Evolutionary conservation across 495 filamentous ascomycete species (phyloP).

Genomic region (Penicillium canariense): DNA sequence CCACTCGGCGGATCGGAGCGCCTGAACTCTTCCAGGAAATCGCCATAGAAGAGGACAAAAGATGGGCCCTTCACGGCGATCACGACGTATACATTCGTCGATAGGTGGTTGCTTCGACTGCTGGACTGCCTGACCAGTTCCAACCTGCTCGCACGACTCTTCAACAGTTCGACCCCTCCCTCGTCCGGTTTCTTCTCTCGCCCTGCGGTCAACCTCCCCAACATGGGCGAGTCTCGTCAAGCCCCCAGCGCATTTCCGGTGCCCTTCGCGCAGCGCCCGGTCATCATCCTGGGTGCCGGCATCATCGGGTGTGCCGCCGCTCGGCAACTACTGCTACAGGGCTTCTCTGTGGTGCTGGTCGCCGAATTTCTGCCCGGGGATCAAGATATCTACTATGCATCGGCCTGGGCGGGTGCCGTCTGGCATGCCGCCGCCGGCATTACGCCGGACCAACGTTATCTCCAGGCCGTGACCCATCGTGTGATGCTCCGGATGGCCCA

Average conservation of each 20-base stretch:
- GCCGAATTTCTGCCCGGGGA: slow-evolving; percentile 45
- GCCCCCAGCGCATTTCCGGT: background rate
- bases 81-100: too few relatives aligned
- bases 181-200: too few relatives aligned
- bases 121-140: too few relatives aligned
- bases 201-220: too few relatives aligned
- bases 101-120: too few relatives aligned
- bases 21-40: background rate
- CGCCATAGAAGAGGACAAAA: too few relatives aligned
- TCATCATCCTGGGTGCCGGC: slow-evolving; percentile 42
- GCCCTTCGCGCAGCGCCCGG: slow-evolving; percentile 39
- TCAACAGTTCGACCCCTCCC: too few relatives aligned
- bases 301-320: slow-evolving; percentile 46
- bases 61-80: too few relatives aligned
- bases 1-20: slow-evolving; percentile 18
- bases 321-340: slow-evolving; percentile 35
- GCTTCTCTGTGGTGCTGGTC: slow-evolving; percentile 39
- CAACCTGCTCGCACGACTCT: too few relatives aligned
- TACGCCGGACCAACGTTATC: slow-evolving; percentile 36
- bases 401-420: slow-evolving; percentile 46
- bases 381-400: slow-evolving; percentile 42
- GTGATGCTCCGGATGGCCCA: slow-evolving; percentile 40
- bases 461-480: slow-evolving; percentile 41
- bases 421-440: slow-evolving; percentile 46
- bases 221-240: slow-evolving; percentile 25